Percentiles rank a stretch among this genome's conserved stretches.
Conservation (phyloP, 108 stramenopile genomes). For the Skeletonema marinoi region DNA sequence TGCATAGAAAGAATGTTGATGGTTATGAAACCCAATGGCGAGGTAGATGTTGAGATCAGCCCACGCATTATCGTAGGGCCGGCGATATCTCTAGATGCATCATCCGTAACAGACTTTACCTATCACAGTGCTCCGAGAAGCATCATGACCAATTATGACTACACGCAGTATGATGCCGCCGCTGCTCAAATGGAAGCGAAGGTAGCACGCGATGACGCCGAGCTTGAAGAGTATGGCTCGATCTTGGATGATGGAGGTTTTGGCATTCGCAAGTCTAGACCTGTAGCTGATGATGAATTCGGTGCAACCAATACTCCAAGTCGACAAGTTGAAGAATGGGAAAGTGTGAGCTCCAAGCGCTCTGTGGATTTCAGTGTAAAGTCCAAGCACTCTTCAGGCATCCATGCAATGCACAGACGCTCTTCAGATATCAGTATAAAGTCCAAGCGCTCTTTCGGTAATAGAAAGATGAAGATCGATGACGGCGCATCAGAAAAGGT, state of each 20-base stretch:
- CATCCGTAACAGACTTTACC: not conserved
- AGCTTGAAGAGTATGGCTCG: not conserved
- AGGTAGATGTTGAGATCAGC: not conserved
- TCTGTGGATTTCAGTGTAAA: not conserved
- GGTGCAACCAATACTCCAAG: not conserved
- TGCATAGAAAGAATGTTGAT: not conserved
- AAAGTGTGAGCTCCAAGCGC: not conserved
- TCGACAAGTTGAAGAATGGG: not conserved
- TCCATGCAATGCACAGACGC: too few relatives aligned
- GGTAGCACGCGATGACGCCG: not conserved
- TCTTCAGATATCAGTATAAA: not conserved
- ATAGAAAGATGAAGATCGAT: not conserved
- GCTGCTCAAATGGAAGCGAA: not conserved
- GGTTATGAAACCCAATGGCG: too few relatives aligned
- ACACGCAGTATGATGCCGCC: not conserved
- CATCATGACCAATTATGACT: slow-evolving; percentile 1
- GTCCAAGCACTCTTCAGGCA: not conserved
- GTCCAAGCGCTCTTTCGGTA: not conserved
- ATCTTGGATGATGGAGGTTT: not conserved
- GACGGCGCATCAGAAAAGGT: not conserved
- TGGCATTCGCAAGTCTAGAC: not conserved
- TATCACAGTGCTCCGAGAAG: not conserved
- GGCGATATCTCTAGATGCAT: not conserved
- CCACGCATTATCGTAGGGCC: not conserved
- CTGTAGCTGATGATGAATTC: not conserved